These are phyloP conservation scores for Chaetomium sp. DNA, from an alignment of 2,329 filamentous ascomycete genomes.

Conservation along the genomic window DNA sequence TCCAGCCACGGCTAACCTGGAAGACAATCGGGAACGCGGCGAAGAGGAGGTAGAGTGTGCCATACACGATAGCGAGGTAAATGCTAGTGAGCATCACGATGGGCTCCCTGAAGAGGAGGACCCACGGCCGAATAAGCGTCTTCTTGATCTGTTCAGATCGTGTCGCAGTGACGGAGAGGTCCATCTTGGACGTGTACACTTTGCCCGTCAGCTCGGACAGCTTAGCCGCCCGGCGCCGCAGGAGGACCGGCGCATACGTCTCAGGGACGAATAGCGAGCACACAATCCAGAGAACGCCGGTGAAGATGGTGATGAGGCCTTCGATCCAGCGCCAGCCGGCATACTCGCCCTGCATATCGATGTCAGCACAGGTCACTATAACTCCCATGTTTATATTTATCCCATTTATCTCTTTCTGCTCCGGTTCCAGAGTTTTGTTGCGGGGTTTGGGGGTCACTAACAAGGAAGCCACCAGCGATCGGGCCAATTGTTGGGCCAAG, in stretches of 20 bases:
- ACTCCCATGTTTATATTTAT: too few species aligned
- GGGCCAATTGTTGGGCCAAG: constrained; percentile 59
- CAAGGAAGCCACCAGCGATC: constrained; percentile 59
- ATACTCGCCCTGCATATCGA: constrained; percentile 38
- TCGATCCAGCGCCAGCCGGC: constrained; percentile 66
- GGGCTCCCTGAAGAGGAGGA: constrained; percentile 63
- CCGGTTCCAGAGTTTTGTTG: too few species aligned
- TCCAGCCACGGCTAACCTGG: constrained; percentile 53
- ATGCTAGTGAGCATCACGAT: constrained; percentile 60
- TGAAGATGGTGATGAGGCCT: constrained; percentile 59
- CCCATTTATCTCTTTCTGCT: too few species aligned
- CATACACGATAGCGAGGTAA: constrained; percentile 59
- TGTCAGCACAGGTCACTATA: background rate
- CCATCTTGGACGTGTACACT: constrained; percentile 48
- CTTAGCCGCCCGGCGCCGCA: constrained; percentile 46
- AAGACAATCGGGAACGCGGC: constrained; percentile 62
- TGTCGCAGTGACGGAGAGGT: constrained; percentile 28
- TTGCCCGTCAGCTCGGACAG: constrained; percentile 48
- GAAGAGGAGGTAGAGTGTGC: constrained; percentile 55
- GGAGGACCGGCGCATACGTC: constrained; percentile 54
- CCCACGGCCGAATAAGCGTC: constrained; percentile 58
- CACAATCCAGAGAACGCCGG: constrained; percentile 52
- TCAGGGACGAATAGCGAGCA: constrained; percentile 49
- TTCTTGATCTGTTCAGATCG: constrained; percentile 45
- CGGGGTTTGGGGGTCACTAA: background rate